Percentiles rank a stretch among this genome's conserved stretches.
phyloP scores from a whole-genome alignment of 2,329 filamentous ascomycete species.

The Fusarium nygamai region DNA sequence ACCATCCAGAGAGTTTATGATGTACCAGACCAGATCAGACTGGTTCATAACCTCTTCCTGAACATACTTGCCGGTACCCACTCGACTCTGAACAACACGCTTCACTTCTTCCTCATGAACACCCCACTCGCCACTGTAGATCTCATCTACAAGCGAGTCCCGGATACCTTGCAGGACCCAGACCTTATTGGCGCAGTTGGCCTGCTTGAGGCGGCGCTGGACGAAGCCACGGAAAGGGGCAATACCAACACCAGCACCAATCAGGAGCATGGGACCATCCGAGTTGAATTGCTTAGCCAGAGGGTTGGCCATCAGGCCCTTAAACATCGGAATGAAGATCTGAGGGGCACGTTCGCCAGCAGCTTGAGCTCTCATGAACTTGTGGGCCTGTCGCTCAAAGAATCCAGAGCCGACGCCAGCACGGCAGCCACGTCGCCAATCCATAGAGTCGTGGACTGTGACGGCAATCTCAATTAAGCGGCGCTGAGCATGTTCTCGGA shows the following conservation, averaged over 20 bases:
- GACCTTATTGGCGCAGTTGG: conserved; percentile 97
- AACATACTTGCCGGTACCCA: conserved; percentile 87
- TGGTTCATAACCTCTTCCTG: conserved; percentile 94
- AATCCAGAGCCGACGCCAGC: conserved; percentile 93
- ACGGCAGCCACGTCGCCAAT: conserved; percentile 78
- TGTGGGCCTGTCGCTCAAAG: conserved; percentile 84
- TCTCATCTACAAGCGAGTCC: conserved; percentile 93
- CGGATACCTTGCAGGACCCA: conserved; percentile 95
- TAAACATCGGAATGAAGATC: conserved; percentile 94
- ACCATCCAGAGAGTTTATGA: conserved; percentile 95
- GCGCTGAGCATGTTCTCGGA: conserved; percentile 74
- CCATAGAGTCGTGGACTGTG: conserved; percentile 85
- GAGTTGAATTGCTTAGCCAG: conserved; percentile 90
- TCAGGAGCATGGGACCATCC: conserved; percentile 96
- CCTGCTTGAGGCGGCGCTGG: conserved; percentile 89
- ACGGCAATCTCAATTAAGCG: conserved; percentile 96
- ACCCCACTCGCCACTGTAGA: conserved; percentile 96
- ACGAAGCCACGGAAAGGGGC: conserved; percentile 98
- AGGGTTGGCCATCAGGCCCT: conserved; percentile 96
- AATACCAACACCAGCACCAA: conserved; percentile 95
- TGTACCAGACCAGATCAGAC: conserved; percentile 97
- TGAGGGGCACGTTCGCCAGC: conserved; percentile 67
- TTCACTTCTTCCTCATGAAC: conserved; percentile 90
- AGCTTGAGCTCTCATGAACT: conserved; percentile 74
- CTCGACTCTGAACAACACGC: conserved; percentile 79